Evolutionary conservation across 495 filamentous ascomycete genomes (phyloP).

Genomic region (Hypoxylon lenormandii): DNA sequence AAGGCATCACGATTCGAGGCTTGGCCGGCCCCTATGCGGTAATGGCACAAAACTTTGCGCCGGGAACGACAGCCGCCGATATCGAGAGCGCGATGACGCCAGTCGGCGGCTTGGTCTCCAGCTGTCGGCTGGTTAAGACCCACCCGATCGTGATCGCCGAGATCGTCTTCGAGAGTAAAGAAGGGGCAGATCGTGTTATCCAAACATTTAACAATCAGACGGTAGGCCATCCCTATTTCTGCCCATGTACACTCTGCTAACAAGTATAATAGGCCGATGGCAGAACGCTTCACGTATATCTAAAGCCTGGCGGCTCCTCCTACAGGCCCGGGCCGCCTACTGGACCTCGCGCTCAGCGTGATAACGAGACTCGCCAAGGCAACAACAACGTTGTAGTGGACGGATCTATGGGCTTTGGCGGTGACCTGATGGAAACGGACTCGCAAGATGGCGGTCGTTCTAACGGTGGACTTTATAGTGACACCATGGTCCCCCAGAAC

Average conservation of each 20-base stretch:
- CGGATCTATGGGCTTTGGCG: constrained; percentile 71
- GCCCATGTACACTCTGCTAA: constrained; percentile 10
- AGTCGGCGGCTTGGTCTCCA: constrained; percentile 74
- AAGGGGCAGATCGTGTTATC: constrained; percentile 82
- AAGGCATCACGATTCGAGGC: constrained; percentile 81
- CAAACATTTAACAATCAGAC: constrained; percentile 86
- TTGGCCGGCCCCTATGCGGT: constrained; percentile 84
- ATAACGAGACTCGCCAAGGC: constrained; percentile 57
- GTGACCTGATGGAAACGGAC: constrained; percentile 67
- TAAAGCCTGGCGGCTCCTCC: constrained; percentile 65
- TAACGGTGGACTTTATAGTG: constrained; percentile 60
- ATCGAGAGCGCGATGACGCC: constrained; percentile 87
- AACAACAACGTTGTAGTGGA: constrained; percentile 64
- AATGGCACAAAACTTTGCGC: constrained; percentile 87
- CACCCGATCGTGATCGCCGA: constrained; percentile 86
- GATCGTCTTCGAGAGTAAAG: constrained; percentile 80
- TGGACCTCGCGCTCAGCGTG: constrained; percentile 53
- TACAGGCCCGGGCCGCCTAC: constrained; percentile 36
- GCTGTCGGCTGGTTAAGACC: constrained; percentile 76
- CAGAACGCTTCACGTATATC: constrained; percentile 79
- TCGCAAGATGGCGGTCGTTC: constrained; percentile 30
- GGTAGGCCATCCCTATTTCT: constrained; percentile 60
- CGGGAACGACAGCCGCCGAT: constrained; percentile 92
- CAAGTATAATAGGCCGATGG: constrained; percentile 77
- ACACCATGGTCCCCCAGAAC: constrained; percentile 47